Conservation (phyloP, 2,329 filamentous ascomycete genomes). For the Cryphonectria radicalis region DNA sequence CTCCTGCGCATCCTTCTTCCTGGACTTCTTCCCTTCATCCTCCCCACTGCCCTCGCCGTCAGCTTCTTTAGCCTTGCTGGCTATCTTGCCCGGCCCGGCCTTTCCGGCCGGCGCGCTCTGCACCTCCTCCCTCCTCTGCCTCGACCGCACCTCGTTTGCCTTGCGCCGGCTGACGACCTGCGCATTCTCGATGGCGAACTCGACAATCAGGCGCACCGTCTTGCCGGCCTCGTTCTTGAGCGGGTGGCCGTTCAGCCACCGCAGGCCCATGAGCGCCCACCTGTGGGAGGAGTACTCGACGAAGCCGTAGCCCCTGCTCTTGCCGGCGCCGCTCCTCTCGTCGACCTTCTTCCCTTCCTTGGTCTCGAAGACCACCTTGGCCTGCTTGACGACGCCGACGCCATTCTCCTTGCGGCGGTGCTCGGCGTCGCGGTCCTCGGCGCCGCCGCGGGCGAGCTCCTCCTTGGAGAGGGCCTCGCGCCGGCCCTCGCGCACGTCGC, state of each 20-base stretch:
- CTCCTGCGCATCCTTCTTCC: conserved; percentile 36
- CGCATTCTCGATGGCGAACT: conserved; percentile 98
- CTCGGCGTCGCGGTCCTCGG: conserved; percentile 81
- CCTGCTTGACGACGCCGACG: conserved; percentile 86
- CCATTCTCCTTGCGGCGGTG: conserved; percentile 77
- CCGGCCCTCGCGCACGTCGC: conserved; percentile 78
- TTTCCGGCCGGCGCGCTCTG: conserved; percentile 20
- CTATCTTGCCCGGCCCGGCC: conserved; percentile 31
- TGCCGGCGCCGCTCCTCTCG: conserved; percentile 76
- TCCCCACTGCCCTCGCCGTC: conserved; percentile 29
- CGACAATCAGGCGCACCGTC: conserved; percentile 88
- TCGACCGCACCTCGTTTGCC: conserved; percentile 58
- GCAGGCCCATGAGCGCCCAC: conserved; percentile 90
- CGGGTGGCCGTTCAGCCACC: conserved; percentile 85
- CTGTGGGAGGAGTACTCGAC: conserved; percentile 95
- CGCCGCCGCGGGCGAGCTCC: conserved; percentile 78
- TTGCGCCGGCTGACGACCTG: conserved; percentile 86
- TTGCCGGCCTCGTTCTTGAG: conserved; percentile 68
- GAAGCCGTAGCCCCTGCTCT: conserved; percentile 93
- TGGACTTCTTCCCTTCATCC: conserved; percentile 16
- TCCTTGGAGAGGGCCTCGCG: conserved; percentile 86
- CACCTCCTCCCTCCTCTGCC: conserved; percentile 34
- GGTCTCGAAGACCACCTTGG: conserved; percentile 93
- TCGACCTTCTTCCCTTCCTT: conserved; percentile 81
- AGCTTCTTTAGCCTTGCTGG: conserved; percentile 28